phyloP scores from a whole-genome alignment of 495 filamentous ascomycete genomes.

The Cercophora sp. region DNA sequence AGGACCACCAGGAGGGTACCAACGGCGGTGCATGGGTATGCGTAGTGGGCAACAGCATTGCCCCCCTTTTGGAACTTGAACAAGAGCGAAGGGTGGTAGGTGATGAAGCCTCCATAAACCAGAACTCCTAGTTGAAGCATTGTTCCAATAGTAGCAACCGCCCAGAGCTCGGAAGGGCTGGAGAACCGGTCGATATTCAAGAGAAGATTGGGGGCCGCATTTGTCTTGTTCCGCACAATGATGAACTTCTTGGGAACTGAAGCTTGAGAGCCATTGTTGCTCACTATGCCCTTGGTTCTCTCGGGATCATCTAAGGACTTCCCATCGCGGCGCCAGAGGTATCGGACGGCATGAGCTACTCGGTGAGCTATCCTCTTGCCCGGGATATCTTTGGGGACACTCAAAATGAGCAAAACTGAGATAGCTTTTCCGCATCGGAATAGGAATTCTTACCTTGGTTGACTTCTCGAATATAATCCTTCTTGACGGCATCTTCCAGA shows the following conservation, averaged over 20 bases:
- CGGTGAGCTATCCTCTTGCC: background rate
- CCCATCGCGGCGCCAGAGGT: background rate
- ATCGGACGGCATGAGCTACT: background rate
- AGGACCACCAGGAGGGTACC: conserved; percentile 22
- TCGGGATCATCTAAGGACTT: background rate
- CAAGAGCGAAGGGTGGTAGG: conserved; percentile 12
- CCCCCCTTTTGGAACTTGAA: conserved; percentile 1
- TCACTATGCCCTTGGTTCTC: background rate
- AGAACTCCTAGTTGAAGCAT: conserved; percentile 22
- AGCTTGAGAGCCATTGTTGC: background rate
- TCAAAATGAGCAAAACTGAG: background rate
- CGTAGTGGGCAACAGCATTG: conserved; percentile 12
- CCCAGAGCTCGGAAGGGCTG: conserved; percentile 17
- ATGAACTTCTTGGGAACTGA: background rate
- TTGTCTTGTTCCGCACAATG: conserved; percentile 8
- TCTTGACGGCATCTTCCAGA: background rate
- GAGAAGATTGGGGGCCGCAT: conserved; percentile 23
- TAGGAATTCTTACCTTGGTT: background rate
- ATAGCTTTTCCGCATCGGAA: background rate
- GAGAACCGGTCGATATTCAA: conserved; percentile 16
- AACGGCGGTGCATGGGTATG: conserved; percentile 23
- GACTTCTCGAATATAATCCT: background rate
- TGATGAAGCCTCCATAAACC: conserved; percentile 20
- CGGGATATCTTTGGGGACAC: background rate
- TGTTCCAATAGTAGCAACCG: conserved; percentile 21